These are phyloP conservation scores for Penicillium simplicissimum DNA, from an alignment of 495 filamentous ascomycete genomes.

Conservation along the genomic window DNA sequence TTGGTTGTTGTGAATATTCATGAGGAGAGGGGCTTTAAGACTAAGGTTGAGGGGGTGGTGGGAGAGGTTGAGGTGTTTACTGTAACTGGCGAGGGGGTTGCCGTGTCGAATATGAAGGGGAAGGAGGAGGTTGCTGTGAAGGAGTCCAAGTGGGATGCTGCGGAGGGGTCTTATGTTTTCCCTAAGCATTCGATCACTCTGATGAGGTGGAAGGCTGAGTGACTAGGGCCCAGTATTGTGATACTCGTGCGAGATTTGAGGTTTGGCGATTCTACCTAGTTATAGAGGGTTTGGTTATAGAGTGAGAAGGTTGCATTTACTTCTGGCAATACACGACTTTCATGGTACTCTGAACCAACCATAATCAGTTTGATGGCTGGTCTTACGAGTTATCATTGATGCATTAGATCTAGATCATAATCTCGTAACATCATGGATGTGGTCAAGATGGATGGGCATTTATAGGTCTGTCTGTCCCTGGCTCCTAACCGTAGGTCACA, in stretches of 20 bases:
- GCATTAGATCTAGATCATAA: not conserved
- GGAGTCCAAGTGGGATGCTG: conserved; percentile 64
- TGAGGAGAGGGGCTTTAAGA: conserved; percentile 57
- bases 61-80: conserved; percentile 55
- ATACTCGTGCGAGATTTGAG: not conserved
- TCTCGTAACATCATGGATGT: conserved; percentile 3
- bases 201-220: conserved; percentile 62
- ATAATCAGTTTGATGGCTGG: not conserved
- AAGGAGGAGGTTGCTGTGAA: conserved; percentile 59
- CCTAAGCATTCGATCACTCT: conserved; percentile 65
- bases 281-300: not conserved
- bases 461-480: not conserved
- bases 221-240: not conserved
- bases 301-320: not conserved
- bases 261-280: not conserved
- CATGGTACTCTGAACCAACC: not conserved
- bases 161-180: conserved; percentile 58
- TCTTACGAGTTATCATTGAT: not conserved
- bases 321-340: not conserved
- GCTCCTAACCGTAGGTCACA: conserved; percentile 51
- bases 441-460: not conserved
- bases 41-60: conserved; percentile 54
- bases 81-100: conserved; percentile 56
- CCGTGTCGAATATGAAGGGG: conserved; percentile 59
- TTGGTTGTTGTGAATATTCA: conserved; percentile 71